phyloP scores from a whole-genome alignment of 139 green algal species.

The Picochlorum sp. region DNA sequence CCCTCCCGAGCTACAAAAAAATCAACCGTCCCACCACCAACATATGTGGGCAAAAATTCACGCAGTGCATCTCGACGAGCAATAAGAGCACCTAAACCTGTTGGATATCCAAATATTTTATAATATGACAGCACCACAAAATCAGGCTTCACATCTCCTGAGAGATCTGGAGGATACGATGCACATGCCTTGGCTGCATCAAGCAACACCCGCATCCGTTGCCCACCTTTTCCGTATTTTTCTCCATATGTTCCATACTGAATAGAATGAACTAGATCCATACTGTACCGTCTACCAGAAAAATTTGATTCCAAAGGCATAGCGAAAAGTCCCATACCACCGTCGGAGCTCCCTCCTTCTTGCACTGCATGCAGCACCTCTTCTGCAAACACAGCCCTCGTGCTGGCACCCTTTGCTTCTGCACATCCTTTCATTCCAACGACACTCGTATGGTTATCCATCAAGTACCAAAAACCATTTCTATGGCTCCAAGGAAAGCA shows the following conservation, averaged over 20 bases:
- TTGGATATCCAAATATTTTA: conserved; percentile 83
- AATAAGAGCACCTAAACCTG: conserved; percentile 74
- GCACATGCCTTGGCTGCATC: conserved; percentile 80
- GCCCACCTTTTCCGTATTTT: background rate
- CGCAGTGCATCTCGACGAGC: conserved; percentile 39
- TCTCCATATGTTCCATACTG: conserved; percentile 5
- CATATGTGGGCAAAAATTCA: conserved; percentile 65
- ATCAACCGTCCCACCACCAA: conserved; percentile 74
- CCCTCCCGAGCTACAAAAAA: conserved; percentile 37
- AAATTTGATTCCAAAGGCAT: conserved; percentile 85
- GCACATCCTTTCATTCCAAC: conserved; percentile 69
- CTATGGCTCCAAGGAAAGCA: conserved; percentile 60
- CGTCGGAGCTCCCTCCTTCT: conserved; percentile 15
- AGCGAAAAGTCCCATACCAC: conserved; percentile 43
- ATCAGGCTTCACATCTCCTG: conserved; percentile 38
- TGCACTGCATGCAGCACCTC: conserved; percentile 12
- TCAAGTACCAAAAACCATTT: conserved; percentile 45
- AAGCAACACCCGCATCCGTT: conserved; percentile 62
- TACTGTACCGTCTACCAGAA: conserved; percentile 47
- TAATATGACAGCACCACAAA: conserved; percentile 89
- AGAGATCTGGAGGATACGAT: conserved; percentile 68
- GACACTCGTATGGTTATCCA: conserved; percentile 74
- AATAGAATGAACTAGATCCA: conserved; percentile 16
- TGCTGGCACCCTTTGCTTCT: conserved; percentile 16
- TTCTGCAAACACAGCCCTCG: background rate